These are phyloP conservation scores for Xylariaceae sp. DNA, from an alignment of 2,329 filamentous ascomycete genomes.

Conservation along the genomic window DNA sequence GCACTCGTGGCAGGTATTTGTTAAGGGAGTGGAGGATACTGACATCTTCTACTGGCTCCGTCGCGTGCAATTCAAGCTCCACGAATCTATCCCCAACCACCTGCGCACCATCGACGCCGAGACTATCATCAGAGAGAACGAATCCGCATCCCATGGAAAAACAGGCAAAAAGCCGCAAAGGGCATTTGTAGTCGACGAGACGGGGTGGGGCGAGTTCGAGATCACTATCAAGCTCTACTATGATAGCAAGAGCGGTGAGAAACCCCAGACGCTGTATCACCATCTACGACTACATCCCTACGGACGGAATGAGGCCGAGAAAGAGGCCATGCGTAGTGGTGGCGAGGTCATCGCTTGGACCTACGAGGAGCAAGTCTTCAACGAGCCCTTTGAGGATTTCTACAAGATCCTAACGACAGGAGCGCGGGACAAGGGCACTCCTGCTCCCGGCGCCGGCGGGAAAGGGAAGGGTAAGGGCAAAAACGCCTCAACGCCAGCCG, in stretches of 20 bases:
- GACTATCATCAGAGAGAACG: constrained; percentile 40
- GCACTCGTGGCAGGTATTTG: constrained; percentile 95
- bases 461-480: constrained; percentile 64
- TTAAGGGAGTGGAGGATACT: constrained; percentile 85
- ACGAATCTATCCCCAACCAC: constrained; percentile 94
- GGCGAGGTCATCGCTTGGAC: constrained; percentile 77
- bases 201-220: constrained; percentile 97
- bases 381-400: constrained; percentile 92
- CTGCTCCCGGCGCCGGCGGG: constrained; percentile 48
- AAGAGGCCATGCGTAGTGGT: constrained; percentile 63
- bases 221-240: constrained; percentile 97
- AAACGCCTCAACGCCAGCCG: constrained; percentile 27
- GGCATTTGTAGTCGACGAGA: constrained; percentile 82
- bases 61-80: constrained; percentile 96
- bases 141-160: constrained; percentile 29
- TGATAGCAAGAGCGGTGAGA: constrained; percentile 84
- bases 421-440: constrained; percentile 58
- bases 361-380: constrained; percentile 96
- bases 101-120: constrained; percentile 68
- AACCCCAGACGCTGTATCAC: constrained; percentile 94
- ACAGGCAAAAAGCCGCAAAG: constrained; percentile 53
- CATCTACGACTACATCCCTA: constrained; percentile 91
- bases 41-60: constrained; percentile 96
- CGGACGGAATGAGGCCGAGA: constrained; percentile 78
- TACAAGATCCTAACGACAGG: constrained; percentile 85